Conservation (phyloP, 768 basidiomycete genomes). For the Termitomyces sp. region DNA sequence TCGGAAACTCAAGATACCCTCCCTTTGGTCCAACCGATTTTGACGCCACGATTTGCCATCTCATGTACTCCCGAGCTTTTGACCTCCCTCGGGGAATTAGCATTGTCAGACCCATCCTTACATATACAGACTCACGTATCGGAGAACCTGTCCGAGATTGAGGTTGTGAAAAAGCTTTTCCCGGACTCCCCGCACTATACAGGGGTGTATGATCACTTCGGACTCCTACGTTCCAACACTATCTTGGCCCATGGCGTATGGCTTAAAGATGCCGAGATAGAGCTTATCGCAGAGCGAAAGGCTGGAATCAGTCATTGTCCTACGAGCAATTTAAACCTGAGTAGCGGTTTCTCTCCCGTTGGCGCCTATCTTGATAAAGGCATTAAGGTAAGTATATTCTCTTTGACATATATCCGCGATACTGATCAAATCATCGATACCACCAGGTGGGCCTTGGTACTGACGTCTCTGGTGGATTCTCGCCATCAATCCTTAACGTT, state of each 20-base stretch:
- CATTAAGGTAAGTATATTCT: slow-evolving; percentile 71
- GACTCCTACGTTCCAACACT: slow-evolving; percentile 73
- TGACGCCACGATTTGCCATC: slow-evolving; percentile 97
- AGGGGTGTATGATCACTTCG: slow-evolving; percentile 73
- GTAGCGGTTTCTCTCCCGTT: slow-evolving; percentile 79
- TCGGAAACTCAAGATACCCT: slow-evolving; percentile 20
- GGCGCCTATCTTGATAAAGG: slow-evolving; percentile 76
- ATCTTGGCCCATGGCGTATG: slow-evolving; percentile 87
- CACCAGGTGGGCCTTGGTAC: slow-evolving; percentile 89
- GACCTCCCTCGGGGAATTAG: slow-evolving; percentile 52
- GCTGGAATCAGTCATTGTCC: slow-evolving; percentile 92
- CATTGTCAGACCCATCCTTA: slow-evolving; percentile 50
- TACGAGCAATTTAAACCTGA: slow-evolving; percentile 87
- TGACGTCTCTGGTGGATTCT: slow-evolving; percentile 86
- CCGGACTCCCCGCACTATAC: slow-evolving; percentile 64
- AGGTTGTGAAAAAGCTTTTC: slow-evolving; percentile 60
- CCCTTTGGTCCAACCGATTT: slow-evolving; percentile 78
- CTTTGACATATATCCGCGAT: neutral
- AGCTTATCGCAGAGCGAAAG: slow-evolving; percentile 54
- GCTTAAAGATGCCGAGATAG: slow-evolving; percentile 66
- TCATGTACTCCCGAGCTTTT: slow-evolving; percentile 77
- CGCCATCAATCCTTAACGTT: slow-evolving; percentile 69
- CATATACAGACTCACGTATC: slow-evolving; percentile 91
- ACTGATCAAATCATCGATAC: neutral
- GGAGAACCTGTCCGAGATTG: slow-evolving; percentile 75